Evolutionary conservation across 257 asterid genomes (phyloP).

Genomic region (Solanum paucissectum): DNA sequence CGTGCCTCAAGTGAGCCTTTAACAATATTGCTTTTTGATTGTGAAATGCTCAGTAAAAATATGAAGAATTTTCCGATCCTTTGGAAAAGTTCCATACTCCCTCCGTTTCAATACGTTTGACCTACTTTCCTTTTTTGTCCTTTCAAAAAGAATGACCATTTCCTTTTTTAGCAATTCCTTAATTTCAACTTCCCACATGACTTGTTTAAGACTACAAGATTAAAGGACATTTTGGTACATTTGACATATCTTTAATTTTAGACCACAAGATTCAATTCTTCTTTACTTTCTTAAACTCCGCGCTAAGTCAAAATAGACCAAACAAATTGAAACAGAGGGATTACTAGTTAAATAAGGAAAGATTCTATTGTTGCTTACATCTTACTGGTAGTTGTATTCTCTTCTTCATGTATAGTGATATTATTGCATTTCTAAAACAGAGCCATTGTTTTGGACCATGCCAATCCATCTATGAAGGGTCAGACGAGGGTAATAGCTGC

Average conservation of each 20-base stretch:
- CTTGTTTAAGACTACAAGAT: background rate
- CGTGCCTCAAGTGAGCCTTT: background rate
- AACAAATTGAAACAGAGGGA: background rate
- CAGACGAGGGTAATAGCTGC: constrained; percentile 66
- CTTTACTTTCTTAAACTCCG: background rate
- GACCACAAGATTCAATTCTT: background rate
- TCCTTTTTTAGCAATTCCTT: background rate
- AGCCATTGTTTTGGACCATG: constrained; percentile 81
- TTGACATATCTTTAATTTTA: background rate
- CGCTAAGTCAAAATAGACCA: background rate
- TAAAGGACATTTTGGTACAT: background rate
- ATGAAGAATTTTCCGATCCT: background rate
- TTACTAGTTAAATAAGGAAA: background rate
- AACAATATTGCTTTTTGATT: background rate
- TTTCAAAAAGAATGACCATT: background rate
- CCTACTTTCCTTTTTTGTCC: background rate
- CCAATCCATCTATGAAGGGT: constrained; percentile 64
- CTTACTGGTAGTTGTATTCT: background rate
- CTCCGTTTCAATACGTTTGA: background rate
- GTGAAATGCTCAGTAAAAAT: background rate
- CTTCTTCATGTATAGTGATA: background rate
- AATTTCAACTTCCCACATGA: background rate
- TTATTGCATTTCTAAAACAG: constrained; percentile 37
- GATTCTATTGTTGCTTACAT: background rate
- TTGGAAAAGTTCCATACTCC: background rate